phyloP scores from a whole-genome alignment of 768 basidiomycete species.

The Tricholoma saponaceum region DNA sequence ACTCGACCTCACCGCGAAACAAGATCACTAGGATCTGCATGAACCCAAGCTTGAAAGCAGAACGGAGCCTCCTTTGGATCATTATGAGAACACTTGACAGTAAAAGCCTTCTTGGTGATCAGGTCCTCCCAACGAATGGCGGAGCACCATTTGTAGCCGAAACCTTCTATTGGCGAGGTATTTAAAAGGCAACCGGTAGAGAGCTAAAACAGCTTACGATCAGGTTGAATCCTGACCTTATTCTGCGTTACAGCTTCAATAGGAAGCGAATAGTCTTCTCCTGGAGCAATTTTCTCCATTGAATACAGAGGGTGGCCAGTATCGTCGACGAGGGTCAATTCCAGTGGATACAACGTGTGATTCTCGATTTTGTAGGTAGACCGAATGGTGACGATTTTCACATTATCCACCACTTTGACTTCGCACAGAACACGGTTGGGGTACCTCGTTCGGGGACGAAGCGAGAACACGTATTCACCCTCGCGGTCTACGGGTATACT shows the following conservation, averaged over 20 bases:
- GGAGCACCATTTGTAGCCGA: slow-evolving; percentile 92
- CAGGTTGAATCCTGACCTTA: slow-evolving; percentile 83
- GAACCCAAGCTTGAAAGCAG: slow-evolving; percentile 89
- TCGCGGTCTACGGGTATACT: slow-evolving; percentile 91
- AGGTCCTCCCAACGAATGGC: slow-evolving; percentile 91
- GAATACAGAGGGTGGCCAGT: slow-evolving; percentile 77
- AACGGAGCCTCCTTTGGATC: slow-evolving; percentile 84
- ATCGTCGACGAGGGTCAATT: slow-evolving; percentile 86
- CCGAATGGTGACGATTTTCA: slow-evolving; percentile 90
- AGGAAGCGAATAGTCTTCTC: slow-evolving; percentile 84
- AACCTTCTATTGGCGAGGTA: slow-evolving; percentile 62
- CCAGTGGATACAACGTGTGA: slow-evolving; percentile 85
- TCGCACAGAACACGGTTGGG: slow-evolving; percentile 84
- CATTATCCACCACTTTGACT: slow-evolving; percentile 84
- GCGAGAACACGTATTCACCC: slow-evolving; percentile 83
- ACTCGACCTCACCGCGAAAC: slow-evolving; percentile 39
- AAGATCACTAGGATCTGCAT: slow-evolving; percentile 57
- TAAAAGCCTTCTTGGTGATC: slow-evolving; percentile 60
- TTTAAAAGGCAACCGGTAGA: neutral
- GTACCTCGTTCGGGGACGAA: slow-evolving; percentile 78
- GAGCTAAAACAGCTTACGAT: slow-evolving; percentile 57
- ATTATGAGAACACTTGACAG: slow-evolving; percentile 81
- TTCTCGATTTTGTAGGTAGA: slow-evolving; percentile 94
- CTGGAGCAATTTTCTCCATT: slow-evolving; percentile 86
- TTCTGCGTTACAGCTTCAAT: slow-evolving; percentile 84